A percentile compares a stretch with the other conserved stretches of the same genome.
Evolutionary conservation across 345 rosid species (phyloP).

Genomic region (Eutrema yunnanense): DNA sequence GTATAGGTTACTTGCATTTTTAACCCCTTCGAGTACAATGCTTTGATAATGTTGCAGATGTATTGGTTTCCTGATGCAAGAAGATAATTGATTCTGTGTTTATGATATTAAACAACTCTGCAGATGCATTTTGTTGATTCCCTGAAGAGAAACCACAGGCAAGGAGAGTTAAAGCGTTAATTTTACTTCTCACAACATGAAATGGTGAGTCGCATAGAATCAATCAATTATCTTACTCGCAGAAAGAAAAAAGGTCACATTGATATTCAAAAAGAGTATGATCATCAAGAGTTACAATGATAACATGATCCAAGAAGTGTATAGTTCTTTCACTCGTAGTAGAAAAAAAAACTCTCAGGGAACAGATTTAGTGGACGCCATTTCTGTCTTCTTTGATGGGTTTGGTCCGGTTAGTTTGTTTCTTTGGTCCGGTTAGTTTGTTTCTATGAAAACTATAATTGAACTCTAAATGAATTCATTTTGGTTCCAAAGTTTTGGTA

Average conservation of each 20-base stretch:
- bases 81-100: not conserved
- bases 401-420: not conserved
- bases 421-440: not conserved
- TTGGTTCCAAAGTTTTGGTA: not conserved
- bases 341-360: slow-evolving; percentile 28
- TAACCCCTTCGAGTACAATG: not conserved
- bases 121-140: not conserved
- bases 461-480: too few relatives aligned
- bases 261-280: slow-evolving; percentile 13
- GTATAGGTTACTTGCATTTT: not conserved
- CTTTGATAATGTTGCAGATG: not conserved
- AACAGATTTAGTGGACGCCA: not conserved
- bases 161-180: not conserved
- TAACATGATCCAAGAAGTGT: slow-evolving; percentile 31
- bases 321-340: slow-evolving; percentile 19
- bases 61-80: not conserved
- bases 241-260: too few relatives aligned
- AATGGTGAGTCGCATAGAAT: not conserved
- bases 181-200: not conserved
- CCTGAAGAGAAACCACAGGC: not conserved
- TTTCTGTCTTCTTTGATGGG: too few relatives aligned
- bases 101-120: not conserved
- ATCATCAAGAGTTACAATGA: slow-evolving; percentile 29
- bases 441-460: too few relatives aligned
- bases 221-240: not conserved